phyloP scores from a whole-genome alignment of 768 basidiomycete species.

The Agaricus subrufescens region DNA sequence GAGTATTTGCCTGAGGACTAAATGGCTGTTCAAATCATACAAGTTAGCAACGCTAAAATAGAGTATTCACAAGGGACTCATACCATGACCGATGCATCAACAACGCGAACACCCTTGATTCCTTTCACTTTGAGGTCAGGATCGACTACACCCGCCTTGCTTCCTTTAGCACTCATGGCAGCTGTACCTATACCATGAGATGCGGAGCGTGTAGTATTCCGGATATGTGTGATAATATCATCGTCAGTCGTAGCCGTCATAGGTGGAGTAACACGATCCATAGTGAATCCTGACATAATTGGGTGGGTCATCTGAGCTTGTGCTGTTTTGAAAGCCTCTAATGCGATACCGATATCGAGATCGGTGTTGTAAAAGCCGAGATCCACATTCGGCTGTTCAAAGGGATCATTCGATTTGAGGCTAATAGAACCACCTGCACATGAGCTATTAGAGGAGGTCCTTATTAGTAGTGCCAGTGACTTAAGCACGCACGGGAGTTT shows the following conservation, averaged over 20 bases:
- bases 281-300: slow-evolving; percentile 19
- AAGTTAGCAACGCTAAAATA: background rate
- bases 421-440: slow-evolving; percentile 21
- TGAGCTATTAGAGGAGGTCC: background rate
- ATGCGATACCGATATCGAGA: slow-evolving; percentile 13
- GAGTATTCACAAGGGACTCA: background rate
- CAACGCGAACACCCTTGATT: slow-evolving; percentile 22
- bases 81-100: slow-evolving; percentile 18
- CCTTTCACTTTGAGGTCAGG: slow-evolving; percentile 26
- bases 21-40: slow-evolving; percentile 14
- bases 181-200: slow-evolving; percentile 24
- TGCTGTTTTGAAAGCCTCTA: background rate
- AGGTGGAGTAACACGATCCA: slow-evolving; percentile 10
- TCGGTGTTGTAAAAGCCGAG: slow-evolving; percentile 33
- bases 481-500: background rate
- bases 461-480: too few species aligned
- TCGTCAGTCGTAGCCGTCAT: slow-evolving; percentile 14
- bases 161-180: slow-evolving; percentile 18
- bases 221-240: slow-evolving; percentile 15
- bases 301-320: slow-evolving; percentile 15
- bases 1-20: slow-evolving; percentile 26
- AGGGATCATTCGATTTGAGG: slow-evolving; percentile 34
- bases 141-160: slow-evolving; percentile 24
- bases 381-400: slow-evolving; percentile 40
- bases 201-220: slow-evolving; percentile 12